Percentiles rank a stretch among this genome's conserved stretches.
Conservation (phyloP, 768 basidiomycete species). For the Kwoniella mangroviensis region DNA sequence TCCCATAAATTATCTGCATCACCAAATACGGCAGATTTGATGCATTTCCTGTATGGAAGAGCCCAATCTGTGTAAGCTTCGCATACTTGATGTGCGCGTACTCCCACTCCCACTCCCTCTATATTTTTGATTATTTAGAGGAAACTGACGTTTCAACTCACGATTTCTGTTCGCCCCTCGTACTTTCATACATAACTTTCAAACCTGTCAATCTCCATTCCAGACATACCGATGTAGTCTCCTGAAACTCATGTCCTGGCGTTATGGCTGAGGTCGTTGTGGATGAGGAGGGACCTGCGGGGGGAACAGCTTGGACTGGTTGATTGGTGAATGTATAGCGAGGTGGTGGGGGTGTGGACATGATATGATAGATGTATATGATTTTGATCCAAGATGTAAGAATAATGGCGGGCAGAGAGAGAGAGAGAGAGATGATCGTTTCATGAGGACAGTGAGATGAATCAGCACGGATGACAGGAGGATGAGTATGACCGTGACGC, state of each 20-base stretch:
- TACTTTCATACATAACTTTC: conserved; percentile 74
- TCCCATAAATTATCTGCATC: conserved; percentile 58
- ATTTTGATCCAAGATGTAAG: background rate
- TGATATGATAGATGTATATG: conserved; percentile 1
- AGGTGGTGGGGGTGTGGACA: background rate
- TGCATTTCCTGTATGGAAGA: conserved; percentile 67
- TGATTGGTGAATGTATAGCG: background rate
- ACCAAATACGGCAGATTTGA: conserved; percentile 67
- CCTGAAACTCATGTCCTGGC: conserved; percentile 47
- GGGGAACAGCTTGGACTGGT: conserved; percentile 28
- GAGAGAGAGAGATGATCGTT: background rate
- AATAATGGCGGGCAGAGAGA: background rate
- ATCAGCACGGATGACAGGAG: background rate
- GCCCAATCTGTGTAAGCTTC: background rate
- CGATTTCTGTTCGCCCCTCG: conserved; percentile 61
- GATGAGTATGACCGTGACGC: background rate
- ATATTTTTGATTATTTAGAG: background rate
- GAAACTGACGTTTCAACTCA: conserved; percentile 10
- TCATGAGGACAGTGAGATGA: background rate
- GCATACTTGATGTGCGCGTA: background rate
- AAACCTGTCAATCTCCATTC: conserved; percentile 80
- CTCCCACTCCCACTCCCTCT: background rate
- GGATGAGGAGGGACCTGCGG: conserved; percentile 7
- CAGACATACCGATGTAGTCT: conserved; percentile 56
- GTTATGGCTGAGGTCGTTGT: conserved; percentile 9